Percentiles rank a stretch among this genome's conserved stretches.
Conservation (phyloP, 495 filamentous ascomycete genomes). For the Lichina pygmaea region DNA sequence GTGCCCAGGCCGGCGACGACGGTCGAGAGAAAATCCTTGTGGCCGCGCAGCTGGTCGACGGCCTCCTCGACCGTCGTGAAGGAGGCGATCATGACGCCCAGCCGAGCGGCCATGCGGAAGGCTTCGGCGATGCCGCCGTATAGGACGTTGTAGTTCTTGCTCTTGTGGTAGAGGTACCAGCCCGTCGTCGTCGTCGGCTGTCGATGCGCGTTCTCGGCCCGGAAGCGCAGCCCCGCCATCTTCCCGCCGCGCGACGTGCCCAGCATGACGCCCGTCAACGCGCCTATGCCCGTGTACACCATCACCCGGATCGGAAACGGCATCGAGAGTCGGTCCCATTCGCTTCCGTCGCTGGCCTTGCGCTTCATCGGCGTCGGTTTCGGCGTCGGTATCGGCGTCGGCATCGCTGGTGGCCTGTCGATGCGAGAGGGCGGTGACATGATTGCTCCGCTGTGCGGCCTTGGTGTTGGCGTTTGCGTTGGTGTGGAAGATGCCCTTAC, state of each 20-base stretch:
- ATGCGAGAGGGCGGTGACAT: too few species aligned
- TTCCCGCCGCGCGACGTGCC: conserved; percentile 48
- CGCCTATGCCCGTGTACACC: conserved; percentile 26
- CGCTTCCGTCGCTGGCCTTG: too few species aligned
- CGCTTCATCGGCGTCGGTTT: too few species aligned
- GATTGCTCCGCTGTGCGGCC: too few species aligned
- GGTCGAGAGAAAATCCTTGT: conserved; percentile 39
- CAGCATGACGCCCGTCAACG: conserved; percentile 35
- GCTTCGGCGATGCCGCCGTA: conserved; percentile 55
- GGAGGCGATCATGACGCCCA: conserved; percentile 34
- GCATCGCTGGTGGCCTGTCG: too few species aligned
- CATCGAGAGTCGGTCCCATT: conserved; percentile 28
- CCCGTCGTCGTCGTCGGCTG: conserved; percentile 53
- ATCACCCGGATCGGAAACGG: conserved; percentile 37
- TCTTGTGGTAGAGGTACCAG: conserved; percentile 96
- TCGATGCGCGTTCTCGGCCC: conserved; percentile 85
- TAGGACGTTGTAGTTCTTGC: conserved; percentile 69
- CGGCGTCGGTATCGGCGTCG: too few species aligned
- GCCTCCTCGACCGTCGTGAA: conserved; percentile 61
- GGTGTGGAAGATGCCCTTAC: too few species aligned
- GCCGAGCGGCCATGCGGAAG: conserved; percentile 40
- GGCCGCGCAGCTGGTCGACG: conserved; percentile 29
- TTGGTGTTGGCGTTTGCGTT: too few species aligned
- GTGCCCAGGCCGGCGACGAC: conserved; percentile 56
- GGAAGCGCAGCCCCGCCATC: conserved; percentile 51